These are phyloP conservation scores for Elaeis guineensis DNA, from an alignment of 176 grass and related monocot species.

Conservation along the genomic window DNA sequence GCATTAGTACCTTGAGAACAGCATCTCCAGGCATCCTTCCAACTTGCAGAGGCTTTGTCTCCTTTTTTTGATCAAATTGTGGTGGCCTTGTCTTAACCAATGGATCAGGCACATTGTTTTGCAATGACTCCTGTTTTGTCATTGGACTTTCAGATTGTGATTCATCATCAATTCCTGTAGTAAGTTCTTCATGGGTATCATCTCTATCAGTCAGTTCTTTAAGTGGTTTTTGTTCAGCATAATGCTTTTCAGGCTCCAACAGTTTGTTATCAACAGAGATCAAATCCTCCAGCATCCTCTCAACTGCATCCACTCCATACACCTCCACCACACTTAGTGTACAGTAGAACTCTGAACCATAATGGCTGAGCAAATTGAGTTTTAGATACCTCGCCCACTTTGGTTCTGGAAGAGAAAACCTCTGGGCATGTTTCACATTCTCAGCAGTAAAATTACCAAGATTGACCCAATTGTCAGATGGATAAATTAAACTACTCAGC, in stretches of 20 bases:
- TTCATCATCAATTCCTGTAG: constrained; percentile 50
- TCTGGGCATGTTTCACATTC: constrained; percentile 69
- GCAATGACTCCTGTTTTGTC: constrained; percentile 29
- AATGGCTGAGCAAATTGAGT: constrained; percentile 80
- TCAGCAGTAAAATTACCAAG: constrained; percentile 64
- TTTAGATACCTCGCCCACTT: constrained; percentile 94
- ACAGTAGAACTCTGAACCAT: constrained; percentile 91
- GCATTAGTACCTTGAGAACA: constrained; percentile 86
- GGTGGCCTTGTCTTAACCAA: constrained; percentile 37
- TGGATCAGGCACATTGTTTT: constrained; percentile 39
- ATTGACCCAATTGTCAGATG: constrained; percentile 72
- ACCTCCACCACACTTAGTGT: constrained; percentile 88
- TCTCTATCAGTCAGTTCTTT: constrained; percentile 38
- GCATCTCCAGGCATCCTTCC: constrained; percentile 91
- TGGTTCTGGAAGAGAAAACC: constrained; percentile 54
- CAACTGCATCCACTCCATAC: constrained; percentile 95
- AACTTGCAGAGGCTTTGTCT: constrained; percentile 16
- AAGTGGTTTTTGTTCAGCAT: constrained; percentile 28
- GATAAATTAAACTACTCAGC: constrained; percentile 66
- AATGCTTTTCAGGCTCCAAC: constrained; percentile 46
- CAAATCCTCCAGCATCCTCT: constrained; percentile 91
- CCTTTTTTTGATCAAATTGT: constrained; percentile 4
- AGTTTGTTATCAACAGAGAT: constrained; percentile 75
- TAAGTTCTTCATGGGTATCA: constrained; percentile 31
- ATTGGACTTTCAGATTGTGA: constrained; percentile 33